Base-by-base conservation (phyloP, 345 rosid genomes). In the Pistacia integerrima region DNA sequence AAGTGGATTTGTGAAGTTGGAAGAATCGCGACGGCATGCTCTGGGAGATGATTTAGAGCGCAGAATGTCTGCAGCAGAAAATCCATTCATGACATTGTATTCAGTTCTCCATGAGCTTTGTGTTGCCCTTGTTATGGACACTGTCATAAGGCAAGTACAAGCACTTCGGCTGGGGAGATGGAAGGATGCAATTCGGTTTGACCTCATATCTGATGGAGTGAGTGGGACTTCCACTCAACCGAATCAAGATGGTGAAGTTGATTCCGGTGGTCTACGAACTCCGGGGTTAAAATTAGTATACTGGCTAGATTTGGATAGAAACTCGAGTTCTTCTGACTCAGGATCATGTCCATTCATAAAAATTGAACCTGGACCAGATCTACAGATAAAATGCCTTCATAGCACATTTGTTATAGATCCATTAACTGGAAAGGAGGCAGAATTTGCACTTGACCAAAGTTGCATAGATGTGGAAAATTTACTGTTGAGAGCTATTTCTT, bases 1-100 rank as follows among this genome's bases (percentile, higher is more conserved):
- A 83, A 89, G 87, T 73, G 97, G 99, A 56, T 82, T 73, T 28
- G 90, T 91, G 70, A 89, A 90, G 78, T 78, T 97, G 73, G 99
- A 94, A 80, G 88, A 88, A 79, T 79, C 82, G 44, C 90, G 94
- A 52, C 82, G 91, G 78, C 97, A 92, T 83, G 82, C 75, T 54
- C 96, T 97, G 69, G 98, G 98, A 49, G 99, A 97, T 89, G 94
- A 97, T 85, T 83, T 91, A 73, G 99, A 97, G 85, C 97, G 99
- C 73, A 79, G 99, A 81, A 97, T 94, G 99, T 92, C 94, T 5
- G 88, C 85, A 65, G 88, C 96, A 56, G 97, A 94, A 62, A 89
- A 91, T 83, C 99, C 99, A 60, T 92, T 97, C 67, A 51, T 67
- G 25, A 90, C 86, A 64, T 82, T 97, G 35, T 91, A 97, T 75